These are phyloP conservation scores for Neurospora sp. DNA, from an alignment of 2,329 filamentous ascomycete species.

Conservation along the genomic window DNA sequence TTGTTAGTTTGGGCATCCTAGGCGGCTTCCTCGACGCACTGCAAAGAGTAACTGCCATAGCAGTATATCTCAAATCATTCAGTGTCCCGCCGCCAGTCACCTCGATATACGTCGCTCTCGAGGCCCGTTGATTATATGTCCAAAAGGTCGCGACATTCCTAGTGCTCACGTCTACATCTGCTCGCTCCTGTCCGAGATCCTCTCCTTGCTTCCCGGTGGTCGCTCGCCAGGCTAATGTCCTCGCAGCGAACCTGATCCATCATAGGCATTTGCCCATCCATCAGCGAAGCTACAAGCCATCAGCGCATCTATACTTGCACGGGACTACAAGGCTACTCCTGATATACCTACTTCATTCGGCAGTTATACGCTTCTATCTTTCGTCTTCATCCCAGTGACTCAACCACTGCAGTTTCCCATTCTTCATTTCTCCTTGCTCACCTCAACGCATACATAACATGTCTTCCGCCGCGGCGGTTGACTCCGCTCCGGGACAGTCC, in stretches of 20 bases:
- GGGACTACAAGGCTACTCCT: not conserved
- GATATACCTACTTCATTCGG: not conserved
- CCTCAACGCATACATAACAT: not conserved
- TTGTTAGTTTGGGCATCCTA: not conserved
- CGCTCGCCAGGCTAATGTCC: not conserved
- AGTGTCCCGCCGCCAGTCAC: not conserved
- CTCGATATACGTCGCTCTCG: not conserved
- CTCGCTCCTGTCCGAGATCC: not conserved
- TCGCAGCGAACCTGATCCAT: not conserved
- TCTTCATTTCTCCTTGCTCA: not conserved
- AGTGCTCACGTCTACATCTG: not conserved
- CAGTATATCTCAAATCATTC: not conserved
- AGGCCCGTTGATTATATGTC: not conserved
- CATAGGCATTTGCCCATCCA: not conserved
- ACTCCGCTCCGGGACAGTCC: slow-evolving; percentile 20
- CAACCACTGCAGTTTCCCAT: not conserved
- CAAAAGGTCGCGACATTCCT: not conserved
- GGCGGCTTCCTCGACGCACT: not conserved
- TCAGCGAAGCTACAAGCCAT: not conserved
- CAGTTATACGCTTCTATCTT: not conserved
- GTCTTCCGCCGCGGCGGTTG: not conserved
- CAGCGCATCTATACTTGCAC: not conserved
- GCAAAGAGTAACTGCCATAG: not conserved
- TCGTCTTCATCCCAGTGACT: not conserved
- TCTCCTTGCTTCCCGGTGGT: not conserved